These are phyloP conservation scores for Raffaelea arxii DNA, from an alignment of 2,329 filamentous ascomycete genomes.

Conservation along the genomic window DNA sequence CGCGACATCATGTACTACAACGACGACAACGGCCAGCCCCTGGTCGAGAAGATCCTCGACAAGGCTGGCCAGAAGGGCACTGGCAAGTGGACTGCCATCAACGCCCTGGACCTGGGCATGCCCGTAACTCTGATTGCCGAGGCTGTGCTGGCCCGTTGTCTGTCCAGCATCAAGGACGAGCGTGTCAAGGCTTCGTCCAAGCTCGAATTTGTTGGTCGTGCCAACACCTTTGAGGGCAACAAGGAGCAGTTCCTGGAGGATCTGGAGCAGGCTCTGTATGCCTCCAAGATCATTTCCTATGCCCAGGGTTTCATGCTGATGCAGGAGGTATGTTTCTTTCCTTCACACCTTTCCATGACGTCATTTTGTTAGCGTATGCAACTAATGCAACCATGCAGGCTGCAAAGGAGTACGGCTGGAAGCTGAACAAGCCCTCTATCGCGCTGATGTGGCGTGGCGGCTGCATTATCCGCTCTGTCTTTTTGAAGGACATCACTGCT, in stretches of 20 bases:
- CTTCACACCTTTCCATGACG: constrained; percentile 10
- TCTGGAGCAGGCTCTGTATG: constrained; percentile 97
- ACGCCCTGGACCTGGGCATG: constrained; percentile 96
- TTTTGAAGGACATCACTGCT: constrained; percentile 98
- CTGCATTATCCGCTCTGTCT: constrained; percentile 99
- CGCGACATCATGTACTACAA: constrained; percentile 98
- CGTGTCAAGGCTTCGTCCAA: constrained; percentile 71
- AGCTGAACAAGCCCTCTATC: constrained; percentile 99
- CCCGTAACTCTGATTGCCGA: constrained; percentile 97
- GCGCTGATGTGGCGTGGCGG: constrained; percentile 99
- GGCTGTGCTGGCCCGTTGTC: constrained; percentile 88
- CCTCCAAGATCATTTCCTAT: constrained; percentile 99
- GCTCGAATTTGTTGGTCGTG: constrained; percentile 65
- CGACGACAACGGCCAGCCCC: constrained; percentile 80
- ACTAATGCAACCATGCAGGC: constrained; percentile 48
- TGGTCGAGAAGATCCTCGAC: constrained; percentile 98
- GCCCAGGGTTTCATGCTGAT: constrained; percentile 99
- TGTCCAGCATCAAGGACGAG: constrained; percentile 91
- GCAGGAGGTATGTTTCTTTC: constrained; percentile 63
- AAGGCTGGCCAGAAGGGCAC: constrained; percentile 98
- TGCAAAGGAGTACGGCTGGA: constrained; percentile 93
- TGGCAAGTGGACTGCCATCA: constrained; percentile 99
- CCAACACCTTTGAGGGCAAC: constrained; percentile 76
- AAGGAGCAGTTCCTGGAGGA: constrained; percentile 90
- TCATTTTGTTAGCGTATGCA: constrained; percentile 7